Evolutionary conservation across 129 eudicot species (phyloP), one percentile per base, ranked within the genome.

Genomic region (Saposhnikovia divaricata): DNA sequence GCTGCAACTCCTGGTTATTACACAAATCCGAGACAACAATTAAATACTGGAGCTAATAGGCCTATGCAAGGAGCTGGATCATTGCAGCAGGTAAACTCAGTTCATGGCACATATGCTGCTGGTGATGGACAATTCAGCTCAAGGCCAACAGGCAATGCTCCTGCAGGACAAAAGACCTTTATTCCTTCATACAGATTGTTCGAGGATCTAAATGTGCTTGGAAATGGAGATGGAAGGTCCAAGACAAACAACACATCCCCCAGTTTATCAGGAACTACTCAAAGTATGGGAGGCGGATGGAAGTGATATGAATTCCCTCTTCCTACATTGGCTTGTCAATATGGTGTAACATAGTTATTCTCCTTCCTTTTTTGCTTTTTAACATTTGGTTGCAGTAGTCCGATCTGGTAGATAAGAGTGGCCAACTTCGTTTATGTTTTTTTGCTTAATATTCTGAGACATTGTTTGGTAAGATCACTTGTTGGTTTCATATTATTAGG

Each of bases 151-250:
- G 82, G 76, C 27, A 43, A 81, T 37, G 63, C 89, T 10, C 34
- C 88, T 16, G 51, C 76, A 2, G 95, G 91, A 78, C 89, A 85
- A 43, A 96, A 92, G 82, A 86, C 94, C 13, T 92, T 86, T 79
- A 53, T 92, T 78, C 99, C 98, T 13, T 85, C 98, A 1, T 92
- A 96, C 82, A 85, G 98, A 72, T 81, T 96, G 78, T 96, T 96
- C 85, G 99, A 96, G 72, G 99, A 96, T 88, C 98, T 96, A 78
- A 87, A 96, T 81, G 96, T 90, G 59, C 87, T 90, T 19, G 89
- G 97, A 4, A 88, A 85, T 50, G 25, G 81, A 11, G 90, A 85
- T 76, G 85, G 87, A 57, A 86, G 77, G 84, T 79, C 84, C 12
- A 88, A 87, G 40, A 83, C 89, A 14, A 84, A 72, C 70, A 88